phyloP scores from a whole-genome alignment of 805 yeast genomes.

The Candida incommunis region DNA sequence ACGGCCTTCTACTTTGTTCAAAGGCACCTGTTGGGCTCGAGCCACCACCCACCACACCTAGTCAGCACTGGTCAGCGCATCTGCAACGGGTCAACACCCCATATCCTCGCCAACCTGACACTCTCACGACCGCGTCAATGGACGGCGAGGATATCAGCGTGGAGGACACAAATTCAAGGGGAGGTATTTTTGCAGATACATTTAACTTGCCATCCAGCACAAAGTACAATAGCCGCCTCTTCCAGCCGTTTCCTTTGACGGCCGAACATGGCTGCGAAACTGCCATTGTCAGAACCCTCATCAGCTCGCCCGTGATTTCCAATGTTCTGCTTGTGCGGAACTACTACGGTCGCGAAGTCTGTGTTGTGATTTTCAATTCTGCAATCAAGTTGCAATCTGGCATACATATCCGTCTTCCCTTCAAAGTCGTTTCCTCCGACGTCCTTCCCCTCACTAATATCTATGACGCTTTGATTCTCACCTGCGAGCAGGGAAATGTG shows the following conservation, averaged over 20 bases:
- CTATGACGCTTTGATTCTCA: neutral
- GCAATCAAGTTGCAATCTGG: neutral
- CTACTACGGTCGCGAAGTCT: neutral
- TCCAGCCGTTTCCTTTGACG: neutral
- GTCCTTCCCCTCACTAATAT: neutral
- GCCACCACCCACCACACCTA: too few relatives aligned
- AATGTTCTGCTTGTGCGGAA: neutral
- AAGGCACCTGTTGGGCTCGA: too few relatives aligned
- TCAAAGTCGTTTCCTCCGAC: neutral
- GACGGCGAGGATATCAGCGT: too few relatives aligned
- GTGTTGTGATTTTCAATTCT: neutral
- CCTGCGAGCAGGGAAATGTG: neutral
- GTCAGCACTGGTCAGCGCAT: too few relatives aligned
- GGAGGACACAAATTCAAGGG: too few relatives aligned
- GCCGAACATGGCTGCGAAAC: neutral
- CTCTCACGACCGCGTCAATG: too few relatives aligned
- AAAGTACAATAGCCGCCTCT: neutral
- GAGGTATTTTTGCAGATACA: neutral
- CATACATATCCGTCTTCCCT: neutral
- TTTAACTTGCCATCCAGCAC: neutral
- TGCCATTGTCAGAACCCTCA: neutral
- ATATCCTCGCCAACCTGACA: too few relatives aligned
- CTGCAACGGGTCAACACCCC: too few relatives aligned
- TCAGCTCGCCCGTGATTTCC: neutral
- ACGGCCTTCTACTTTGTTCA: too few relatives aligned